phyloP scores from a whole-genome alignment of 306 rosid species.

The Cucurbita argyrosperma region DNA sequence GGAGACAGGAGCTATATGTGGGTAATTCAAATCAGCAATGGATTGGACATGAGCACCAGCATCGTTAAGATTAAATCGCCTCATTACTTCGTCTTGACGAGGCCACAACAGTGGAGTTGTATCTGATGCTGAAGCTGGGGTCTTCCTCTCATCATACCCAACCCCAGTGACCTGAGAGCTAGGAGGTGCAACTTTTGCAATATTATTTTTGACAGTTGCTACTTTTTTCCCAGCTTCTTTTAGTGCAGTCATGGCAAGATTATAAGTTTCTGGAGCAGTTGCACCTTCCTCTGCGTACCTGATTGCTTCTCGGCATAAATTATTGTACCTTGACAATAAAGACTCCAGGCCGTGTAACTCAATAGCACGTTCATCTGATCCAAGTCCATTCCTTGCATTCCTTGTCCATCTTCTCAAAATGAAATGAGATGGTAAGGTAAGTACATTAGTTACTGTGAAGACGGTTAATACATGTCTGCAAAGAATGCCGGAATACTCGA shows the following conservation, averaged over 20 bases:
- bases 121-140: conserved; percentile 35
- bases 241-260: conserved; percentile 53
- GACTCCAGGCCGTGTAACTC: conserved; percentile 57
- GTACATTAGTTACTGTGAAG: conserved; percentile 77
- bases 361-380: conserved; percentile 40
- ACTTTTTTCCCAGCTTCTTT: conserved; percentile 69
- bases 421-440: conserved; percentile 68
- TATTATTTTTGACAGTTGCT: conserved; percentile 42
- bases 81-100: conserved; percentile 55
- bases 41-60: conserved; percentile 46
- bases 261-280: conserved; percentile 55
- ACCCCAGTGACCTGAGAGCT: conserved; percentile 35
- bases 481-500: conserved; percentile 85
- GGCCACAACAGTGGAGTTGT: conserved; percentile 83
- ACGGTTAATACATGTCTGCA: conserved; percentile 86
- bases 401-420: conserved; percentile 89
- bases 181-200: conserved; percentile 59
- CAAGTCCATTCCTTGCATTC: conserved; percentile 50
- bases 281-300: conserved; percentile 90
- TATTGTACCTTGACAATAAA: conserved; percentile 46
- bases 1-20: conserved; percentile 78
- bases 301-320: conserved; percentile 65
- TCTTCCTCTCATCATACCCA: conserved; percentile 49
- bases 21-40: conserved; percentile 65
- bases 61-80: conserved; percentile 70